Evolutionary conservation across 2,329 filamentous ascomycete species (phyloP), one percentile per base, ranked within the genome.

Genomic region (Trichophyton verrucosum): DNA sequence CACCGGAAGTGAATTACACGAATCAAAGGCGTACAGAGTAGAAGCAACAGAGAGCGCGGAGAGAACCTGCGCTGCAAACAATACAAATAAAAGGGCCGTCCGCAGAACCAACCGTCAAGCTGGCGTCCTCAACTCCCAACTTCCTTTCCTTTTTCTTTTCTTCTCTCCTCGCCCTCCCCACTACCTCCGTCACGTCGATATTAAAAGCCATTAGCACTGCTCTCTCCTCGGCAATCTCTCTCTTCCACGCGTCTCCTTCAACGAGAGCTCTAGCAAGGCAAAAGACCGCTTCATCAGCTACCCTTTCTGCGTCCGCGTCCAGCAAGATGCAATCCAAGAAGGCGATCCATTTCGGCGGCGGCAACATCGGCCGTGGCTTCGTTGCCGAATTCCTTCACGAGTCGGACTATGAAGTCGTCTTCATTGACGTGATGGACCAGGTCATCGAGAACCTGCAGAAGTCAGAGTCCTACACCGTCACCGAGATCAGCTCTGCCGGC

Each of bases 351-450:
- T 92, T 94, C 68, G 89, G 89, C 67, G 88, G 88, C 69, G 89
- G 89, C 72, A 92, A 92, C 75, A 92, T 94, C 71, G 89, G 86
- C 75, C 86, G 87, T 74, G 88, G 89, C 74, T 94, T 94, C 68
- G 89, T 94, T 60, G 89, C 87, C 69, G 90, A 90, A 77, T 94
- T 96, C 78, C 84, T 97, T 46, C 89, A 96, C 80, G 87, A 95
- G 75, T 94, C 91, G 11, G 91, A 89, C 72, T 99, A 91, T 74
- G 89, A 96, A 72, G 92, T 99, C 70, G 81, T 97, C 78, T 97
- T 99, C 71, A 87, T 95, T 68, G 94, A 99, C 80, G 91, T 99
- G 66, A 86, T 91, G 77, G 90, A 92, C 73, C 77, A 77, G 64
- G 80, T 96, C 64, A 94, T 97, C 73, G 80, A 92, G 68, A 77